Evolutionary conservation across 2,329 filamentous ascomycete species (phyloP).

Genomic region (Thelonectria discophora): DNA sequence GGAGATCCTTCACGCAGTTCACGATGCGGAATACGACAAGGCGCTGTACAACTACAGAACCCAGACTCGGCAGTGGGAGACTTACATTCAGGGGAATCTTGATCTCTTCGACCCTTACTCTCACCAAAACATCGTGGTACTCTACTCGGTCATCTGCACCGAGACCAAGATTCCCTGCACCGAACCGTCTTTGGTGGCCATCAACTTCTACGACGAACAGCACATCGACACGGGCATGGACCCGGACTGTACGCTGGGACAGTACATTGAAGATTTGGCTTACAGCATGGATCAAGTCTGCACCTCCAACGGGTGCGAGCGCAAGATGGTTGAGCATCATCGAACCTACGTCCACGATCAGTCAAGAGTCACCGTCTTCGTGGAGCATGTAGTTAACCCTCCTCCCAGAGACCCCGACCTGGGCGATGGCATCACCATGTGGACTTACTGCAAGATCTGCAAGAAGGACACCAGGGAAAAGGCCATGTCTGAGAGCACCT

Average conservation of each 20-base stretch:
- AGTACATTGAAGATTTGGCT: constrained; percentile 93
- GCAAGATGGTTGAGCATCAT: constrained; percentile 90
- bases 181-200: constrained; percentile 87
- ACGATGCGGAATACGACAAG: constrained; percentile 97
- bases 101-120: constrained; percentile 94
- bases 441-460: constrained; percentile 95
- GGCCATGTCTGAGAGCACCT: constrained; percentile 92
- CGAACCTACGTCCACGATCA: constrained; percentile 97
- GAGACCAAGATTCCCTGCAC: constrained; percentile 92
- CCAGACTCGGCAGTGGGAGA: constrained; percentile 95
- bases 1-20: constrained; percentile 92
- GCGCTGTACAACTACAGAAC: constrained; percentile 93
- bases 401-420: constrained; percentile 53
- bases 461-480: constrained; percentile 88
- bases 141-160: constrained; percentile 94
- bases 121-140: constrained; percentile 94
- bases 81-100: constrained; percentile 86
- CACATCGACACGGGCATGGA: constrained; percentile 75
- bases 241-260: constrained; percentile 91
- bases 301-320: constrained; percentile 84
- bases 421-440: constrained; percentile 83
- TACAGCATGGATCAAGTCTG: constrained; percentile 80
- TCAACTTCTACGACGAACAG: constrained; percentile 95
- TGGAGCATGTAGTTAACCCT: constrained; percentile 67
- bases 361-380: constrained; percentile 89